phyloP scores from a whole-genome alignment of 2,329 filamentous ascomycete genomes.

The Rasamsonia emersonii region DNA sequence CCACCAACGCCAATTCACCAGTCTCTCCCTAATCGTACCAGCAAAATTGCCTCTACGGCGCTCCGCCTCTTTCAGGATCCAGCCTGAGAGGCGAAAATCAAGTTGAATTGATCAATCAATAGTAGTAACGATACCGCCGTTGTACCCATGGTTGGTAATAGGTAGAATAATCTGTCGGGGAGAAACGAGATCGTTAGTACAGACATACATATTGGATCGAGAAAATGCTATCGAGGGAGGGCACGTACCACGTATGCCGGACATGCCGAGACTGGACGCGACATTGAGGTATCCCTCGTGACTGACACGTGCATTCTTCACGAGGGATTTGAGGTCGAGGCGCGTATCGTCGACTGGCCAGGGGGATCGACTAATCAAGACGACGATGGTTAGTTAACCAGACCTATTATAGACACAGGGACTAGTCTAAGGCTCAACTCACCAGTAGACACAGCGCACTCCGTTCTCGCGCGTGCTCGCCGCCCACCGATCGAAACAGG shows the following conservation, averaged over 20 bases:
- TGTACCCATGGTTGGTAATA: constrained; percentile 33
- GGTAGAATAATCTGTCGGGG: constrained; percentile 28
- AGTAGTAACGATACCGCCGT: too few species aligned
- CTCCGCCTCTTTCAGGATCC: too few species aligned
- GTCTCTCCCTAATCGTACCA: too few species aligned
- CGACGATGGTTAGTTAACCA: constrained; percentile 3
- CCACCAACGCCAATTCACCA: too few species aligned
- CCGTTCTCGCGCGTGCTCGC: constrained; percentile 22
- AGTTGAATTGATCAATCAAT: too few species aligned
- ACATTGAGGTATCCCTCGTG: constrained; percentile 40
- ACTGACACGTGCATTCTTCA: constrained; percentile 18
- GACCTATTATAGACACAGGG: background rate
- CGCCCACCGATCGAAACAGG: constrained; percentile 49
- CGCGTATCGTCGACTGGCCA: constrained; percentile 29
- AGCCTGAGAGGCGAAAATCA: too few species aligned
- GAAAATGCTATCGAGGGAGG: constrained; percentile 3
- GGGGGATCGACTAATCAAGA: constrained; percentile 25
- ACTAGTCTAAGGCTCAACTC: constrained; percentile 8
- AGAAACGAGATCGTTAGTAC: constrained; percentile 5
- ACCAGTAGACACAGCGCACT: constrained; percentile 40
- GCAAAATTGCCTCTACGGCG: too few species aligned
- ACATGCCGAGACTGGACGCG: constrained; percentile 33
- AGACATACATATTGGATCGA: background rate
- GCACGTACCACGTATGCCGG: constrained; percentile 27
- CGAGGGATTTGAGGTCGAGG: constrained; percentile 23